Percentiles rank a stretch among this genome's conserved stretches.
Conservation (phyloP, 1,284 basidiomycete genomes). For the Neotropicomus parvogracilis region DNA sequence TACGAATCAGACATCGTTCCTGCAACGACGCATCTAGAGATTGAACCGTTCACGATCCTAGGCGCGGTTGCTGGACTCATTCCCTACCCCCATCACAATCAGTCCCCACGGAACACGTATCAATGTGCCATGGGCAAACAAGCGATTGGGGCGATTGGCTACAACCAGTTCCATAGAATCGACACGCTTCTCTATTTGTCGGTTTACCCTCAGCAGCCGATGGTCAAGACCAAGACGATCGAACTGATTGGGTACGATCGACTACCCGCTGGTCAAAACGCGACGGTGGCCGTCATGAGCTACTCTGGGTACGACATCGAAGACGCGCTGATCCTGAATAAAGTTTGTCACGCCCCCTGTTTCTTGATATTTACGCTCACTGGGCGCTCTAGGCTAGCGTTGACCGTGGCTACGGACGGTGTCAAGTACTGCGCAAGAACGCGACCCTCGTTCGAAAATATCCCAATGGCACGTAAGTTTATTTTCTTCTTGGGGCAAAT, state of each 20-base stretch:
- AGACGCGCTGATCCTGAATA: slow-evolving; percentile 96
- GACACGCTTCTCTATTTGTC: slow-evolving; percentile 98
- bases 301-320: slow-evolving; percentile 99
- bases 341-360: slow-evolving; percentile 43
- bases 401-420: slow-evolving; percentile 96
- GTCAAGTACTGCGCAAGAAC: slow-evolving; percentile 96
- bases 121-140: slow-evolving; percentile 99
- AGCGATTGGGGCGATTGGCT: slow-evolving; percentile 98
- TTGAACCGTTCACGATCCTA: slow-evolving; percentile 97
- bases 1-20: slow-evolving; percentile 87
- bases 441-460: slow-evolving; percentile 93
- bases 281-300: slow-evolving; percentile 98
- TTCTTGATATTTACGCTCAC: slow-evolving; percentile 9
- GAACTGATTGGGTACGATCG: slow-evolving; percentile 96
- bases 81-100: slow-evolving; percentile 99
- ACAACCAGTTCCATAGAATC: slow-evolving; percentile 97
- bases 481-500: slow-evolving; percentile 8
- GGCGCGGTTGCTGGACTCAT: slow-evolving; percentile 98
- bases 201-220: slow-evolving; percentile 99
- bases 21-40: slow-evolving; percentile 92
- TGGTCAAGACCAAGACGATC: slow-evolving; percentile 99
- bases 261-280: slow-evolving; percentile 97
- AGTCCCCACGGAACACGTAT: slow-evolving; percentile 98
- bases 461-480: slow-evolving; percentile 89
- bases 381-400: slow-evolving; percentile 68